These are phyloP conservation scores for Eucalyptus regnans DNA, from an alignment of 345 rosid genomes.

Conservation along the genomic window DNA sequence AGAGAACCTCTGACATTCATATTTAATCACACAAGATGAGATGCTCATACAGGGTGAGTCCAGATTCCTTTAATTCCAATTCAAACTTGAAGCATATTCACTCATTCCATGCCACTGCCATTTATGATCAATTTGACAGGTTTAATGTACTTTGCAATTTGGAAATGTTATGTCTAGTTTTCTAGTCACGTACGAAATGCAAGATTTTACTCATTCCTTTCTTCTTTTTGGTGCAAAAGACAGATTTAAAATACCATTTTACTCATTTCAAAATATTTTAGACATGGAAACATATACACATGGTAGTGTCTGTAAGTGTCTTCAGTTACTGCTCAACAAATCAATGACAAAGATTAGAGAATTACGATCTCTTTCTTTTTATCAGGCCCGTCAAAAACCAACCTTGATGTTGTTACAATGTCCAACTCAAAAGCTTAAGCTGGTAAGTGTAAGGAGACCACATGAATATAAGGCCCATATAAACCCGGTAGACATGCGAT, in stretches of 20 bases:
- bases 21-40: background rate
- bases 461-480: background rate
- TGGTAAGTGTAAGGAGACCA: background rate
- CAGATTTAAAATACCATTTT: background rate
- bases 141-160: background rate
- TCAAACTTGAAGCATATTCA: background rate
- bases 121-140: background rate
- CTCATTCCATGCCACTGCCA: background rate
- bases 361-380: background rate
- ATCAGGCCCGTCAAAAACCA: background rate
- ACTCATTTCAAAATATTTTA: background rate
- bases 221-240: background rate
- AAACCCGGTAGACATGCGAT: background rate
- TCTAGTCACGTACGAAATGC: background rate
- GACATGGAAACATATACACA: background rate
- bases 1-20: background rate
- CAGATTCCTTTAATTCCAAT: background rate
- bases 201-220: background rate
- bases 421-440: background rate
- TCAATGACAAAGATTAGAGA: background rate
- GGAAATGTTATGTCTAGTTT: background rate
- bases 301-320: background rate
- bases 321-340: background rate
- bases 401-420: background rate
- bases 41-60: background rate